phyloP scores from a whole-genome alignment of 2,329 filamentous ascomycete genomes.

The Lasiodiplodia sp. region DNA sequence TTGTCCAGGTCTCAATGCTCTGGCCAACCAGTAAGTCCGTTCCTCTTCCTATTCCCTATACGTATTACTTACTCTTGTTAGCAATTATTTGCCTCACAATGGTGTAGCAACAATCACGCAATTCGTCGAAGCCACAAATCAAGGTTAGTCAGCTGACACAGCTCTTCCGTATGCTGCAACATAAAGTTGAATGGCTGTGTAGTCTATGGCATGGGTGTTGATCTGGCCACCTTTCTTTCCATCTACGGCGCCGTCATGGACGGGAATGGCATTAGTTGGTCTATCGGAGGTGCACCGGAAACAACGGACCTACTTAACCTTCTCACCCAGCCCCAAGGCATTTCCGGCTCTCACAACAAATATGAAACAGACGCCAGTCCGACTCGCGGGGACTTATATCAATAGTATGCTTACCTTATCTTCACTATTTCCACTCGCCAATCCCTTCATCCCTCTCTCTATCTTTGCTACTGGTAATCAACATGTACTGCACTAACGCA shows the following conservation, averaged over 20 bases:
- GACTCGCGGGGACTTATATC: constrained; percentile 14
- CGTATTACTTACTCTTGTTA: background rate
- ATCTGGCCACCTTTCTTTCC: constrained; percentile 8
- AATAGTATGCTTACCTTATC: background rate
- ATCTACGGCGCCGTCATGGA: constrained; percentile 23
- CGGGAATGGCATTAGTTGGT: constrained; percentile 13
- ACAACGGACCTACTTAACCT: background rate
- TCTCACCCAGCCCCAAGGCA: constrained; percentile 19
- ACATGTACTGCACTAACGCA: background rate
- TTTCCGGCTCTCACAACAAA: constrained; percentile 15
- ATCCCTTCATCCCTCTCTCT: background rate
- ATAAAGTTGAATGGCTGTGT: background rate
- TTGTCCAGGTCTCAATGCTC: constrained; percentile 20
- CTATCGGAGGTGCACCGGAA: constrained; percentile 11
- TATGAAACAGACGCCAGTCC: constrained; percentile 13
- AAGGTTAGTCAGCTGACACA: background rate
- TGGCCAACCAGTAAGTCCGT: constrained; percentile 4
- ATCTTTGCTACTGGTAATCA: too few species aligned
- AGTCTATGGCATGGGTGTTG: constrained; percentile 18
- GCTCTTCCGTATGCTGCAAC: background rate
- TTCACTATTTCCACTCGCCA: background rate
- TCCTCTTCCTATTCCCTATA: background rate
- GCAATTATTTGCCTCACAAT: constrained; percentile 13
- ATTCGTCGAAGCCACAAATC: constrained; percentile 12
- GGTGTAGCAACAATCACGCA: constrained; percentile 19